Base-by-base conservation (phyloP, 2,329 filamentous ascomycete species). In the Onygenales sp. region DNA sequence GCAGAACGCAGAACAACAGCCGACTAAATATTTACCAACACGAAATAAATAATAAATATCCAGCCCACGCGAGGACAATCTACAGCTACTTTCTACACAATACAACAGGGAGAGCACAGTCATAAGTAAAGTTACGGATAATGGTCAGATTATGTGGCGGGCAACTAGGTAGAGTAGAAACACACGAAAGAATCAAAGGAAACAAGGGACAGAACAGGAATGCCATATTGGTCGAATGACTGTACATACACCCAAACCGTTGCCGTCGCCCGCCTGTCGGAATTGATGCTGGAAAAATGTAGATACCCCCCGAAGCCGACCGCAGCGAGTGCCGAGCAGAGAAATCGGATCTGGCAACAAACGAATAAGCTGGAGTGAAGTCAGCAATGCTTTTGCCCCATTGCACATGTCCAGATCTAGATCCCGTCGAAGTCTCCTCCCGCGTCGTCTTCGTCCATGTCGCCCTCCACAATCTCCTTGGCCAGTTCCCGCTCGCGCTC, bases 391-490 rank as follows among this genome's bases (percentile, higher is more conserved):
- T 42, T 46, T 40, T 46, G 31, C 42, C 42, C 34, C 14, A 46
- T 27, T 52, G 32, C 45, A 37, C 27, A 59, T 55, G 51, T 52
- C 52, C 54, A 50, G 51, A 40, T 14, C 53, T 86, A 97, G 79
- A 97, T 89, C 63, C 89, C 92, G 65, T 97, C 93, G 71, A 96
- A 97, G 66, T 96, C 92, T 54, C 90, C 92, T 52, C 88, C 90
- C 47, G 94, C 85, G 74, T 97, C 93, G 65, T 96, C 93, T 64
- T 96, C 93, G 63, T 97, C 93, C 71, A 95, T 80, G 66, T 98
- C 93, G 17, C 92, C 93, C 61, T 97, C 93, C 72, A 95, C 89
- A 67, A 98, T 97, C 77, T 98, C 93, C 79, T 97, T 97, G 58
- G 91, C 93, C 78, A 98, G 83, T 74, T 98, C 93, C 14, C 93